phyloP scores from a whole-genome alignment of 2,329 filamentous ascomycete species.

The Lasiodiplodia citricola region DNA sequence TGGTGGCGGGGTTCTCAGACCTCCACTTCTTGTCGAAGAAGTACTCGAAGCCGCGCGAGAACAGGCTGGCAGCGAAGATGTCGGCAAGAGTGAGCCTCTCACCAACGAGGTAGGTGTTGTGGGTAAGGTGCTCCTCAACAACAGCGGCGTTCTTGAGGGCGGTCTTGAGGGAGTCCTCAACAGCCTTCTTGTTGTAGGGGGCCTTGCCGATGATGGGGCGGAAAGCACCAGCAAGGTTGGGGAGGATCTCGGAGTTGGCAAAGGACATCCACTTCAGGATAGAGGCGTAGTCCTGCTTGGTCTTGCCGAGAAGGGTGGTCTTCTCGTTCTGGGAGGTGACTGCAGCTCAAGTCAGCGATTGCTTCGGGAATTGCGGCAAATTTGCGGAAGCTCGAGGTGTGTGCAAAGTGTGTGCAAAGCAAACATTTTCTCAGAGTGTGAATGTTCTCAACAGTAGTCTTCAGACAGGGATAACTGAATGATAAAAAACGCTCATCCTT shows the following conservation, averaged over 20 bases:
- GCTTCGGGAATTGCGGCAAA: conserved; percentile 28
- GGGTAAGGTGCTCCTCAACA: conserved; percentile 84
- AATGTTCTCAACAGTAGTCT: conserved; percentile 85
- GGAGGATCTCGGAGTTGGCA: conserved; percentile 86
- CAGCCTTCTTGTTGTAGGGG: conserved; percentile 97
- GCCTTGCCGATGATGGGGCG: conserved; percentile 79
- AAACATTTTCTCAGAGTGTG: conserved; percentile 73
- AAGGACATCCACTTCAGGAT: conserved; percentile 99
- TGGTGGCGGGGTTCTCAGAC: conserved; percentile 78
- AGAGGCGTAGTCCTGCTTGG: conserved; percentile 99
- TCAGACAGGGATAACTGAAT: conserved; percentile 97
- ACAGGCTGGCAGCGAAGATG: conserved; percentile 79
- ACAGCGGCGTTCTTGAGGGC: conserved; percentile 71
- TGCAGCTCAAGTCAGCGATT: conserved; percentile 49
- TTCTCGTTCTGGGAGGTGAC: conserved; percentile 99
- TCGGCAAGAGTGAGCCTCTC: conserved; percentile 98
- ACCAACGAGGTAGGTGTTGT: conserved; percentile 96
- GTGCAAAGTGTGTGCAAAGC: conserved; percentile 28
- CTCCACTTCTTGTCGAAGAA: conserved; percentile 95
- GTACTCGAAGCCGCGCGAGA: conserved; percentile 87
- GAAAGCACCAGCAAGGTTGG: conserved; percentile 79
- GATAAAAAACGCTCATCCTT: conserved; percentile 77
- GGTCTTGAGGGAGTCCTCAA: conserved; percentile 78
- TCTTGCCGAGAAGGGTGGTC: conserved; percentile 98
- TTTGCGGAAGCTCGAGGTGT: conserved; percentile 29